Evolutionary conservation across 2,329 filamentous ascomycete species (phyloP).

Genomic region (Pestalotiopsis sp.): DNA sequence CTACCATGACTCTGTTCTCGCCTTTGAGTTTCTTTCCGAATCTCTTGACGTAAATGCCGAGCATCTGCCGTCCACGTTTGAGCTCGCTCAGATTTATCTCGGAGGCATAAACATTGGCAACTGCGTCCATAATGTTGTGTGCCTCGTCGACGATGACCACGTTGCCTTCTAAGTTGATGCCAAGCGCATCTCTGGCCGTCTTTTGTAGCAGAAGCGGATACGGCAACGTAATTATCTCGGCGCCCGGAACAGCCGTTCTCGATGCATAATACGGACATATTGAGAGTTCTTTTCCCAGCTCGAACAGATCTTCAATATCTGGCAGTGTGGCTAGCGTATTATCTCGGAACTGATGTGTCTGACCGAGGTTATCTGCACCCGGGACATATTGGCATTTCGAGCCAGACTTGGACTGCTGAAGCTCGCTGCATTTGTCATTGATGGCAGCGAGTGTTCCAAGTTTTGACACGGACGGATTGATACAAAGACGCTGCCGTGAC

Average conservation of each 20-base stretch:
- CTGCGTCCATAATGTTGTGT: slow-evolving; percentile 96
- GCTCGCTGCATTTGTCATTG: slow-evolving; percentile 88
- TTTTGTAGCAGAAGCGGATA: slow-evolving; percentile 90
- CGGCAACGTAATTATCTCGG: slow-evolving; percentile 89
- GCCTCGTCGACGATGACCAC: slow-evolving; percentile 97
- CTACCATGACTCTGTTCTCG: slow-evolving; percentile 88
- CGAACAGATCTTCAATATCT: slow-evolving; percentile 89
- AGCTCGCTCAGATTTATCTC: slow-evolving; percentile 76
- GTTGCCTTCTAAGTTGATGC: slow-evolving; percentile 83
- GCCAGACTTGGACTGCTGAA: slow-evolving; percentile 74
- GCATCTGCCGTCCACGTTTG: slow-evolving; percentile 70
- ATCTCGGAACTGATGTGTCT: slow-evolving; percentile 83
- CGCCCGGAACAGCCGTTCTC: slow-evolving; percentile 76
- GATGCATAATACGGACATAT: slow-evolving; percentile 98
- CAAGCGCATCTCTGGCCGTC: slow-evolving; percentile 83
- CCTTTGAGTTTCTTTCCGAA: slow-evolving; percentile 90
- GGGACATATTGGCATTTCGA: slow-evolving; percentile 79
- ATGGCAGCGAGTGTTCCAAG: slow-evolving; percentile 78
- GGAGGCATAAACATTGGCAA: slow-evolving; percentile 83
- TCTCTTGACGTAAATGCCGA: slow-evolving; percentile 81
- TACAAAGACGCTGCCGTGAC: slow-evolving; percentile 85
- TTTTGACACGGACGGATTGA: slow-evolving; percentile 79
- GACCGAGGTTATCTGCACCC: slow-evolving; percentile 71
- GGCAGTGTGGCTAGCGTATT: slow-evolving; percentile 80
- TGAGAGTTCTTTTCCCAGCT: slow-evolving; percentile 75